Evolutionary conservation across 2,329 filamentous ascomycete genomes (phyloP).

Genomic region (Diaporthe eres): DNA sequence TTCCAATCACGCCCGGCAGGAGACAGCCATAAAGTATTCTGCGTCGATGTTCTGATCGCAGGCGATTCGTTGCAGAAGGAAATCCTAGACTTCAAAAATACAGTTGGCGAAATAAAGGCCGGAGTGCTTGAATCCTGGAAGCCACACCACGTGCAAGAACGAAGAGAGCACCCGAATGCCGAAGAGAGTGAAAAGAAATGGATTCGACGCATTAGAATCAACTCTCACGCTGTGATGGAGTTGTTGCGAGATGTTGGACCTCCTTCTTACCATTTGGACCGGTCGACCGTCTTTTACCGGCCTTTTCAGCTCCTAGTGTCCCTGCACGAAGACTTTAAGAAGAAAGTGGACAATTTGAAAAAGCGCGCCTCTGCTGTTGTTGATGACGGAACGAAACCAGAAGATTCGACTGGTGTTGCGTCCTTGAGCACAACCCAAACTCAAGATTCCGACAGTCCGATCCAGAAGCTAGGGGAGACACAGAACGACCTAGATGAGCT

Average conservation of each 20-base stretch:
- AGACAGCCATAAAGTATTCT: neutral
- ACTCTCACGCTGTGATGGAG: neutral
- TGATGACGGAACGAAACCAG: neutral
- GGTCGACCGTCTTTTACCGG: neutral
- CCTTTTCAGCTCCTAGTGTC: neutral
- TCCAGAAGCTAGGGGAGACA: rapidly evolving
- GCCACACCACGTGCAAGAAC: neutral
- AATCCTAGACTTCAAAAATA: rapidly evolving
- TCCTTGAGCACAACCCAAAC: rapidly evolving
- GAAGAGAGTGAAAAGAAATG: neutral
- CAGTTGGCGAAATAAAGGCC: rapidly evolving
- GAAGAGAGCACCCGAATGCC: no score
- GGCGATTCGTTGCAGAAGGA: neutral
- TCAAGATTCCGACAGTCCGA: rapidly evolving
- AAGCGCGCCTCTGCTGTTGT: rapidly evolving
- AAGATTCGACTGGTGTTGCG: no score
- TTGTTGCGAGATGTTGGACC: neutral
- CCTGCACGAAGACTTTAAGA: neutral
- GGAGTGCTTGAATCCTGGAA: neutral
- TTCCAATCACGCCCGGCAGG: neutral
- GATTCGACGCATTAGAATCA: constrained; percentile 7
- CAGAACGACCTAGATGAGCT: neutral
- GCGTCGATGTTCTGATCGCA: neutral
- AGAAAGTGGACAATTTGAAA: neutral
- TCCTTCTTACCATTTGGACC: no score